phyloP scores from a whole-genome alignment of 2,329 filamentous ascomycete species.

The Fonsecaea pedrosoi region DNA sequence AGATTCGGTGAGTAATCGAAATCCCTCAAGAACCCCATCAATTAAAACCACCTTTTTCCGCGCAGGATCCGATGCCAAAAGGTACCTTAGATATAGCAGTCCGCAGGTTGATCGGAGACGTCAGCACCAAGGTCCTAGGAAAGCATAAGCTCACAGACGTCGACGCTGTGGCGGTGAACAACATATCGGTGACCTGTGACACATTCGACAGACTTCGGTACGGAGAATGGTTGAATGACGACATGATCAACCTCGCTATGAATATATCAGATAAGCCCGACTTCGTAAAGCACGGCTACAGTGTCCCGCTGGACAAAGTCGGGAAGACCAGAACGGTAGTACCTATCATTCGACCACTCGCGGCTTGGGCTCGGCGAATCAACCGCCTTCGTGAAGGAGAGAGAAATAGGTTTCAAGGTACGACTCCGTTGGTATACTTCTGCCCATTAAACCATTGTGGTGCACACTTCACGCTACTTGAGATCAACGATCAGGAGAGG shows the following conservation, averaged over 20 bases:
- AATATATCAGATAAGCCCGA: constrained; percentile 39
- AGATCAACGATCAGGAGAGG: constrained; percentile 41
- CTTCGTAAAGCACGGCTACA: constrained; percentile 37
- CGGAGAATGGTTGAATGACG: constrained; percentile 38
- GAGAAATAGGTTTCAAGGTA: not conserved
- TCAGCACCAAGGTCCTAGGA: constrained; percentile 11
- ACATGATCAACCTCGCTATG: constrained; percentile 38
- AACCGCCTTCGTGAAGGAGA: not conserved
- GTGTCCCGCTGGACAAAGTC: constrained; percentile 37
- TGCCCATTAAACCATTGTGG: constrained; percentile 35
- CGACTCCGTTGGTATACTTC: constrained; percentile 32
- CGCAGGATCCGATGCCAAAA: constrained; percentile 4
- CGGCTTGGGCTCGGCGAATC: constrained; percentile 7
- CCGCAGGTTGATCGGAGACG: constrained; percentile 6
- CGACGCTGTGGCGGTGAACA: constrained; percentile 1
- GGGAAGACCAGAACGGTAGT: constrained; percentile 35
- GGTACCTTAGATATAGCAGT: constrained; percentile 5
- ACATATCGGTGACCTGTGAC: constrained; percentile 33
- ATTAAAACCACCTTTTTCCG: not conserved
- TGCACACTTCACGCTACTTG: constrained; percentile 41
- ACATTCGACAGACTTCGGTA: constrained; percentile 38
- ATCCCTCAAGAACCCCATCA: not conserved
- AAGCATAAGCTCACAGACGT: not conserved
- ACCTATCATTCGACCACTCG: constrained; percentile 23
- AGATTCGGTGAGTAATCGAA: constrained; percentile 27